A percentile compares a stretch with the other conserved stretches of the same genome.
Evolutionary conservation across 169 alveolate species (phyloP).

Genomic region (Plasmodium falciparum): DNA sequence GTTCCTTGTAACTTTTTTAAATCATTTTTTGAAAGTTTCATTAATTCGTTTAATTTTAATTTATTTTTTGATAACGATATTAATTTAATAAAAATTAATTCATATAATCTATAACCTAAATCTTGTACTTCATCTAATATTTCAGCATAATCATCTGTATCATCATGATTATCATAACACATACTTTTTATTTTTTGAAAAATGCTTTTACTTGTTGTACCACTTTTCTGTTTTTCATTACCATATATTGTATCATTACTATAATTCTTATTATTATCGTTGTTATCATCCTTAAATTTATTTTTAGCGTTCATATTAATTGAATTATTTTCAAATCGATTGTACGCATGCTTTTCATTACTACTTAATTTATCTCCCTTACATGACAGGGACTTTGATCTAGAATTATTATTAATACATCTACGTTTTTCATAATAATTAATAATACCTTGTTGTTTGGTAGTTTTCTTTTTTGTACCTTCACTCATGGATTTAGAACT

Average conservation of each 20-base stretch:
- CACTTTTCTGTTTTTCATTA: neutral
- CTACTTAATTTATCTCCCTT: too few species aligned
- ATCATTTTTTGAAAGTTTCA: neutral
- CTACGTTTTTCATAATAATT: too few species aligned
- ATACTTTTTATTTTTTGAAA: too few species aligned
- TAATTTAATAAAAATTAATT: constrained; percentile 54
- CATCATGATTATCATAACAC: neutral
- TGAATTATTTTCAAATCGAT: too few species aligned
- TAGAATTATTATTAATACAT: too few species aligned
- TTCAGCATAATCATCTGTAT: constrained; percentile 1
- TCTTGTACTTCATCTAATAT: constrained; percentile 25
- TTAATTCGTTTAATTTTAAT: constrained; percentile 5
- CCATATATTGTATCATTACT: neutral
- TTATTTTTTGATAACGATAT: constrained; percentile 39
- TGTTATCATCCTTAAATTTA: neutral
- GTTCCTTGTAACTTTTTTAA: constrained; percentile 9
- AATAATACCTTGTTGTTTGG: too few species aligned
- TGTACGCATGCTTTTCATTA: too few species aligned
- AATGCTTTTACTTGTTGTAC: too few species aligned
- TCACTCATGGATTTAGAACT: too few species aligned
- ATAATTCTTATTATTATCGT: neutral
- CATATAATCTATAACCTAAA: constrained; percentile 18
- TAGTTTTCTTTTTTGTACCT: too few species aligned
- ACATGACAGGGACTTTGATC: too few species aligned
- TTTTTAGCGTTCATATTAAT: too few species aligned